Evolutionary conservation across 345 rosid species (phyloP).

Genomic region (Syzygium aromaticum): DNA sequence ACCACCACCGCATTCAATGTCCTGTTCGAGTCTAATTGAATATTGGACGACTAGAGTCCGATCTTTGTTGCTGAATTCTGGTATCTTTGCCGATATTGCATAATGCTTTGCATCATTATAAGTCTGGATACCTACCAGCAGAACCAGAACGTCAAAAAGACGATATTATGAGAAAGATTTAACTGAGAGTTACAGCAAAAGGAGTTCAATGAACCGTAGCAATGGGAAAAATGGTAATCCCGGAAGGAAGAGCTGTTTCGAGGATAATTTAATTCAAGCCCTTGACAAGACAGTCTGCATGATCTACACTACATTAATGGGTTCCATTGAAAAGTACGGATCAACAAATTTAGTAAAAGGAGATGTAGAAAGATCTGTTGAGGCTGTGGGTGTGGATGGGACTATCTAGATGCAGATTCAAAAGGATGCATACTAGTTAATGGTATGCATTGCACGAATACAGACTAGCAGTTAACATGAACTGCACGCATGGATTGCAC

Average conservation of each 20-base stretch:
- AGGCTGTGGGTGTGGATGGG: not conserved
- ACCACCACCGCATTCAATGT: conserved; percentile 96
- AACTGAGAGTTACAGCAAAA: not conserved
- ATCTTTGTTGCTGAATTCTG: conserved; percentile 79
- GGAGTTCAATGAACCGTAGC: not conserved
- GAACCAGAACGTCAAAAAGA: conserved; percentile 1
- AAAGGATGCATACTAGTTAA: not conserved
- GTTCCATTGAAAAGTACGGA: not conserved
- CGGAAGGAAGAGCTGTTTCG: not conserved
- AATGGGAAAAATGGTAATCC: not conserved
- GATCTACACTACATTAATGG: not conserved
- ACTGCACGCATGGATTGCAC: not conserved
- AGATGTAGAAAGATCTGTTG: not conserved
- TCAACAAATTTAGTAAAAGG: not conserved
- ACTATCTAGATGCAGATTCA: not conserved
- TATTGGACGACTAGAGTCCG: conserved; percentile 83
- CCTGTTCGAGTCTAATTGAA: conserved; percentile 80
- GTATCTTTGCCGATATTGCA: conserved; percentile 88
- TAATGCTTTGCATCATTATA: conserved; percentile 72
- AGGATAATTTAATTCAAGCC: not conserved
- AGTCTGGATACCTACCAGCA: conserved; percentile 69
- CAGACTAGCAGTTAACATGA: not conserved
- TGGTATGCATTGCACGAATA: not conserved
- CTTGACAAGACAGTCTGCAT: not conserved
- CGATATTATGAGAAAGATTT: not conserved